Conservation (phyloP, 2,329 filamentous ascomycete species). For the Tolypocladium ophioglossoides region DNA sequence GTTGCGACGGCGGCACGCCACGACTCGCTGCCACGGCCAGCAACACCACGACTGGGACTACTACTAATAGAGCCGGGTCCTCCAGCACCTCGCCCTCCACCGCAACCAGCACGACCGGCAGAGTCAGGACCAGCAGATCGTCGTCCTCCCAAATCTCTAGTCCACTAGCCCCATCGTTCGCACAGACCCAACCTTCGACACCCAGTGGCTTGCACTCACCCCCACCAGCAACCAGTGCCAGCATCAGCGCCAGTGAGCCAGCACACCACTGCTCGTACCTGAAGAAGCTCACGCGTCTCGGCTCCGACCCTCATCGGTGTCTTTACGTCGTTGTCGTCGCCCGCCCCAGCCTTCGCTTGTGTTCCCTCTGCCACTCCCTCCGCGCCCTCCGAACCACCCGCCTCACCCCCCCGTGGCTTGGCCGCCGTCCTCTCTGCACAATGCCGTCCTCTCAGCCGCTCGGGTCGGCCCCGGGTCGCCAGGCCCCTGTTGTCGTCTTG, state of each 20-base stretch:
- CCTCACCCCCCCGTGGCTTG: neutral
- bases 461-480: slow-evolving; percentile 19
- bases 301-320: neutral
- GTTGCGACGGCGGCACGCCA: neutral
- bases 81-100: neutral
- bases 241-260: neutral
- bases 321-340: slow-evolving; percentile 1
- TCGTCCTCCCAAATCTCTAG: neutral
- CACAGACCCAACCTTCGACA: slow-evolving; percentile 1
- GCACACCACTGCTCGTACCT: too few species aligned
- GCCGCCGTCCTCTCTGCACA: slow-evolving; percentile 3
- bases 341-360: neutral
- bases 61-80: neutral
- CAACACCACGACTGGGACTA: neutral
- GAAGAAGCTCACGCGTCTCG: neutral
- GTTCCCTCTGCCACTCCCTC: neutral
- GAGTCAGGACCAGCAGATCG: neutral
- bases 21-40: neutral
- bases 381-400: neutral
- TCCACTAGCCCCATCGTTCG: neutral
- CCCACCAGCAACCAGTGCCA: neutral
- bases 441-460: slow-evolving; percentile 23
- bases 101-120: neutral
- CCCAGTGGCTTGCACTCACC: neutral
- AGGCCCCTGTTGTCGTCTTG: slow-evolving; percentile 28